Evolutionary conservation across 2,329 filamentous ascomycete species (phyloP).

Genomic region (Pochonia chlamydosporia): DNA sequence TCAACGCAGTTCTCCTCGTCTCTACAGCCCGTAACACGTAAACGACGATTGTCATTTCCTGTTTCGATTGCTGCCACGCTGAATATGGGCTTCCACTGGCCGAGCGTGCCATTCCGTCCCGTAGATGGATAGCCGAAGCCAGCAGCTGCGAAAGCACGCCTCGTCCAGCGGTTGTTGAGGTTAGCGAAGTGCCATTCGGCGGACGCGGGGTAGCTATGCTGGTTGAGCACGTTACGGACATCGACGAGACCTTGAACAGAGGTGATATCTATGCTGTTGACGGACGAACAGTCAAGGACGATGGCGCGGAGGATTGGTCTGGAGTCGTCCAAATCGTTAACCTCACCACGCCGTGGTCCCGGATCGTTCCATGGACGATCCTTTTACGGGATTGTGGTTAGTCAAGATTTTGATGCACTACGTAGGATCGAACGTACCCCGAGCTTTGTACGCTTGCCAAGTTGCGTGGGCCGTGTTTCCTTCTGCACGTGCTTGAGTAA

Average conservation of each 20-base stretch:
- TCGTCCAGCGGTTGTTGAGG: constrained; percentile 49
- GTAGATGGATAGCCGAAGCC: constrained; percentile 43
- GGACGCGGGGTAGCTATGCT: constrained; percentile 38
- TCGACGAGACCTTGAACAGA: constrained; percentile 49
- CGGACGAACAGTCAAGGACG: constrained; percentile 48
- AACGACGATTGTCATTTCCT: too few species aligned
- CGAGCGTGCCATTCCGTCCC: constrained; percentile 14
- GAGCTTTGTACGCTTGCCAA: constrained; percentile 36
- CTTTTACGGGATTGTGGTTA: constrained; percentile 11
- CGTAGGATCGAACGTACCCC: too few species aligned
- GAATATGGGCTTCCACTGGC: constrained; percentile 71
- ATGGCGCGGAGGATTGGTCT: constrained; percentile 49
- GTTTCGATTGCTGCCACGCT: constrained; percentile 86
- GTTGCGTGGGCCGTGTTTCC: constrained; percentile 39
- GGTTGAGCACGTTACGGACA: constrained; percentile 46
- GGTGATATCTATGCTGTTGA: constrained; percentile 52
- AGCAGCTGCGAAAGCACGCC: constrained; percentile 47
- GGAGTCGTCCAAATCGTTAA: constrained; percentile 24
- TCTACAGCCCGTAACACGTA: constrained; percentile 66
- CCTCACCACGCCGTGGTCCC: constrained; percentile 29
- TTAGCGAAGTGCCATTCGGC: constrained; percentile 48
- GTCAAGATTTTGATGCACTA: background rate
- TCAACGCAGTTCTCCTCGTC: constrained; percentile 18
- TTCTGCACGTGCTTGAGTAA: constrained; percentile 39
- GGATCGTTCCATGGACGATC: constrained; percentile 55